Base-by-base conservation (phyloP, 2,329 filamentous ascomycete genomes). In the Ophiostoma novo-ulmi region DNA sequence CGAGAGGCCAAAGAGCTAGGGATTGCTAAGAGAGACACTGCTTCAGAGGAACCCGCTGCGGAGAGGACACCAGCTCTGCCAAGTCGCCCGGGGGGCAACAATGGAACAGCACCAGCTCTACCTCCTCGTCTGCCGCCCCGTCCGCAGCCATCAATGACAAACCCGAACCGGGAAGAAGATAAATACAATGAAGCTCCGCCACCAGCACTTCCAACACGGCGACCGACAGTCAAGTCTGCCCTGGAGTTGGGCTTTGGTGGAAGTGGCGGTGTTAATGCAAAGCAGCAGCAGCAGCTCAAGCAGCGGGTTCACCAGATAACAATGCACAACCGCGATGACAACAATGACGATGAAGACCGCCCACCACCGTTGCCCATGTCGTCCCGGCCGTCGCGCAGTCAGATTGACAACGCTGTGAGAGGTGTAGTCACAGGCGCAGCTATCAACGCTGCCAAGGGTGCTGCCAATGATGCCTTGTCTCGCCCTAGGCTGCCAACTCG, bases 141-240 rank as follows among this genome's bases (percentile, higher is more conserved):
- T 3, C 82, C 82, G n/a, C 80, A 84, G 70, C 82, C 84, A 41
- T 39, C 41, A 61, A 26, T 11, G 11, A 44, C 63, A 31, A 36
- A 66, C 63, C n/a, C 64, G 14, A 17, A 20, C 31, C 14, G 36
- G 8, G 41, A 68, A 58, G 67, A 68, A n/a, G 52, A 36, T 48
- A 72, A 75, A 13, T 75, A 76, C 22, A 70, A 89, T 85, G 80
- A 91, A 81, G 71, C 91, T 86, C 74, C 90, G 83, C 22, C 88
- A 83, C 76, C 85, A 81, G 58, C 76, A 5, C 74, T 78, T 13
- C 79, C 78, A 5, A 69, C 79, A 5, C 78, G 81, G 39, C 80
- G 81, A 64, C 78, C 83, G 0, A 81, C 81, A 5, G 61, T 58
- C 38, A 76, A 76, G 31, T 78, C 79, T 6, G 74, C 75, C 1